A percentile compares a stretch with the other conserved stretches of the same genome.
phyloP scores from a whole-genome alignment of 2,329 filamentous ascomycete genomes.

The Talaromyces sp. region DNA sequence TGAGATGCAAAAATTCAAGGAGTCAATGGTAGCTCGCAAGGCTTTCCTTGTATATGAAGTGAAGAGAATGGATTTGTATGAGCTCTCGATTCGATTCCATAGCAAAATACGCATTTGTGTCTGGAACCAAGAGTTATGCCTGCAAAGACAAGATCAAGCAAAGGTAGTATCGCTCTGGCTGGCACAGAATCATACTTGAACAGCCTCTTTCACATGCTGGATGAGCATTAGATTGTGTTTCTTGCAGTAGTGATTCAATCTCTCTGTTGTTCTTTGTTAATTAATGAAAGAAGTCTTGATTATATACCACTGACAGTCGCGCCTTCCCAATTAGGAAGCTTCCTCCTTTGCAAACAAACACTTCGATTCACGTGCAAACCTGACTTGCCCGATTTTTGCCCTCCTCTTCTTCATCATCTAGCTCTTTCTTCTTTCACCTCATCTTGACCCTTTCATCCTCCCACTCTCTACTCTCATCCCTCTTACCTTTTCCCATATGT shows the following conservation, averaged over 20 bases:
- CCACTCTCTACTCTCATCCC: background rate
- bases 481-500: background rate
- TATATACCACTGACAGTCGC: background rate
- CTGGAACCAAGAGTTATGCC: no score
- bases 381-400: background rate
- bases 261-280: no score
- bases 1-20: background rate
- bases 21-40: background rate
- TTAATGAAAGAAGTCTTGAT: no score
- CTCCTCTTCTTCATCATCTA: no score
- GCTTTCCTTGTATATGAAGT: background rate
- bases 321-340: background rate
- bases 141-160: no score
- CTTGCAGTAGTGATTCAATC: no score
- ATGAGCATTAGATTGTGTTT: no score
- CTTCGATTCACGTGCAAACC: background rate
- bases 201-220: no score
- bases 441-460: background rate
- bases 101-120: no score
- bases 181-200: no score
- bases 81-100: no score
- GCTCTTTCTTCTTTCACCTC: background rate
- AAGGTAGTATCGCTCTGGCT: no score
- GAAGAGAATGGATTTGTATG: background rate
- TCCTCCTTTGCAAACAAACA: background rate